Percentiles rank a stretch among this genome's conserved stretches.
Evolutionary conservation across 1,284 basidiomycete genomes (phyloP).

Genomic region (Xerocomus nothofagi): DNA sequence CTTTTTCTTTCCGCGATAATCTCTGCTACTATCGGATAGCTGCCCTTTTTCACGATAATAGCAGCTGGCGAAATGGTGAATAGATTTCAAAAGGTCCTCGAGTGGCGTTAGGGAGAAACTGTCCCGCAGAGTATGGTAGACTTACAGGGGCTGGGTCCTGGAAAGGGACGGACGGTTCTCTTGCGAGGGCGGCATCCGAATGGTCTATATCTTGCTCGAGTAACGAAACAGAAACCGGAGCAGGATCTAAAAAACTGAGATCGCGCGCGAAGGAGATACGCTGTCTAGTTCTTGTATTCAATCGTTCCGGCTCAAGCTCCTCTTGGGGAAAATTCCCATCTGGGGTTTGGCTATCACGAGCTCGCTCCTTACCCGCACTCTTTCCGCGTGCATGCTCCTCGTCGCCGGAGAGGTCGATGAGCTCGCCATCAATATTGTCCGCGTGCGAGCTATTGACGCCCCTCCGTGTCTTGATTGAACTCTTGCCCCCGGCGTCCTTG

Average conservation of each 20-base stretch:
- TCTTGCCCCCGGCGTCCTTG: conserved; percentile 42
- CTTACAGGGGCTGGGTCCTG: conserved; percentile 51
- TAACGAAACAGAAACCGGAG: conserved; percentile 10
- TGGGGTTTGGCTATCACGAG: conserved; percentile 6
- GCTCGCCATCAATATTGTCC: conserved; percentile 26
- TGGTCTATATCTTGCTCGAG: conserved; percentile 6
- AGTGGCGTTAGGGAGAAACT: conserved; percentile 9
- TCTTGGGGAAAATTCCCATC: conserved; percentile 13
- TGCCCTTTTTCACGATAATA: conserved; percentile 64
- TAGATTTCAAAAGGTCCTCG: conserved; percentile 69
- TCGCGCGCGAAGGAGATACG: conserved; percentile 42
- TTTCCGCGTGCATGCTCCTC: conserved; percentile 11
- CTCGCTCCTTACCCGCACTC: conserved; percentile 30
- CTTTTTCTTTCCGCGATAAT: conserved; percentile 47
- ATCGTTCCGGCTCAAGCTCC: conserved; percentile 10
- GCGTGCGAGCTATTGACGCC: conserved; percentile 16
- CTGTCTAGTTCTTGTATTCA: conserved; percentile 35
- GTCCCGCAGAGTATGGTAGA: conserved; percentile 1
- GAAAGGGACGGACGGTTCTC: conserved; percentile 14
- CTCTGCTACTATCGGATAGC: conserved; percentile 49
- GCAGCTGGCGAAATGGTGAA: conserved; percentile 64
- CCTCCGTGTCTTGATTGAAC: conserved; percentile 33
- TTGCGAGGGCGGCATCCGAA: background rate
- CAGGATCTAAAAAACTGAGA: conserved; percentile 37
- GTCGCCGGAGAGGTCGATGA: conserved; percentile 21